Conservation (phyloP, 768 basidiomycete genomes). For the Coprinellus aureogranulatus region DNA sequence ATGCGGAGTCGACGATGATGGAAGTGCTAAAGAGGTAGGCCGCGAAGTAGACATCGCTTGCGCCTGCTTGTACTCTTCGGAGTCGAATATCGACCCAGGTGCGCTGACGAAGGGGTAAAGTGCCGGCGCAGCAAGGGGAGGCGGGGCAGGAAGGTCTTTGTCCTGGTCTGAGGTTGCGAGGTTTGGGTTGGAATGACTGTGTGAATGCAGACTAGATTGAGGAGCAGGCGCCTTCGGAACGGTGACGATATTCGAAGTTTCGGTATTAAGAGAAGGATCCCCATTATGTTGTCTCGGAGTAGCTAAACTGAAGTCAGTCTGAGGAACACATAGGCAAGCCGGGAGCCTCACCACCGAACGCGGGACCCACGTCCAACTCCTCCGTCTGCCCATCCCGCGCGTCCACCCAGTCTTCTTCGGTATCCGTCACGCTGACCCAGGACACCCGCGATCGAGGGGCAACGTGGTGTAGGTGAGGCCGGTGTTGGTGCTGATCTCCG, state of each 20-base stretch:
- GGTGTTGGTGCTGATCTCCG: neutral
- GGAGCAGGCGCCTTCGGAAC: neutral
- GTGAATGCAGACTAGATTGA: neutral
- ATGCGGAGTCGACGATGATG: neutral
- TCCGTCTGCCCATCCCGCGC: slow-evolving; percentile 7
- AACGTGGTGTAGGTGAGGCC: neutral
- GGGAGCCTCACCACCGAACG: neutral
- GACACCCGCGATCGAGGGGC: neutral
- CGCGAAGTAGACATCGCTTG: neutral
- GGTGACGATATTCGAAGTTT: neutral
- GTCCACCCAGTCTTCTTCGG: slow-evolving; percentile 9
- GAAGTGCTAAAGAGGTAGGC: neutral
- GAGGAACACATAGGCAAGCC: neutral
- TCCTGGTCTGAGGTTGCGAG: neutral
- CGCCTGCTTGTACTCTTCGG: neutral
- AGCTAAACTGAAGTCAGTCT: neutral
- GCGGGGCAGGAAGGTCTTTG: slow-evolving; percentile 4
- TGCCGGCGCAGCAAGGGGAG: neutral
- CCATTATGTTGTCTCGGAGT: neutral
- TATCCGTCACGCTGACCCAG: slow-evolving; percentile 1
- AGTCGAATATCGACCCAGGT: slow-evolving; percentile 4
- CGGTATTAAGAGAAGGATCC: neutral
- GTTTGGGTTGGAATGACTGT: neutral
- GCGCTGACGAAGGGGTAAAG: slow-evolving; percentile 1
- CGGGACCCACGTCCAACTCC: slow-evolving; percentile 1